Evolutionary conservation across 306 rosid species (phyloP).

Genomic region (Fragaria nilgerrensis): DNA sequence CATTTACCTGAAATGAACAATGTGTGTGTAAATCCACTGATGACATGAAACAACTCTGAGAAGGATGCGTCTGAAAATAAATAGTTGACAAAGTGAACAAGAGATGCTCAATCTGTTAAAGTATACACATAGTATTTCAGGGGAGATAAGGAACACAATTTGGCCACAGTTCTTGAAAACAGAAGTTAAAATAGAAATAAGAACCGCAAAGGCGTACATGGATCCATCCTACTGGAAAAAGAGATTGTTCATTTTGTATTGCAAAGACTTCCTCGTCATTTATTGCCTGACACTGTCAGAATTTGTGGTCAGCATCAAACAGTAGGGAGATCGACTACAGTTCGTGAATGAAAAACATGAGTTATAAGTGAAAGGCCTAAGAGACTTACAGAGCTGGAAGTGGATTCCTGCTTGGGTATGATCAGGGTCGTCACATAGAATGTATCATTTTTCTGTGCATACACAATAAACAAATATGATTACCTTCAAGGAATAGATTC

Average conservation of each 20-base stretch:
- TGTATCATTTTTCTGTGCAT: slow-evolving; percentile 55
- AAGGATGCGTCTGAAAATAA: slow-evolving; percentile 70
- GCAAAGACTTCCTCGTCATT: slow-evolving; percentile 74
- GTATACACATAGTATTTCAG: neutral
- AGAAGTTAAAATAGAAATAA: neutral
- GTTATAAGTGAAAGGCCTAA: neutral
- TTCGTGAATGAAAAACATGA: neutral
- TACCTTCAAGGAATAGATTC: slow-evolving; percentile 21
- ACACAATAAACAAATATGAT: slow-evolving; percentile 25
- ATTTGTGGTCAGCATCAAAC: slow-evolving; percentile 35
- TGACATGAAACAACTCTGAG: slow-evolving; percentile 88
- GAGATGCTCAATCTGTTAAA: neutral
- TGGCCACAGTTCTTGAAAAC: neutral
- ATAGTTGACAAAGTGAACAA: slow-evolving; percentile 12
- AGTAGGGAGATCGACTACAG: slow-evolving; percentile 17
- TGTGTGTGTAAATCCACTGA: slow-evolving; percentile 90
- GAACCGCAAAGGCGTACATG: slow-evolving; percentile 46
- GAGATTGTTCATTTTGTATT: slow-evolving; percentile 67
- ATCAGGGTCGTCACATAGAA: slow-evolving; percentile 74
- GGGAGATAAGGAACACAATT: neutral
- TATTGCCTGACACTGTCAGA: slow-evolving; percentile 72
- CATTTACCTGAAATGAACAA: slow-evolving; percentile 72
- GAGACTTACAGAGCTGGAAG: slow-evolving; percentile 74
- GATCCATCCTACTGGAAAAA: slow-evolving; percentile 84
- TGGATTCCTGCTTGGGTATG: slow-evolving; percentile 86